Evolutionary conservation across 371 early-diverging fungal genomes (phyloP), one percentile per base, ranked within the genome.

Genomic region (Entomophthora muscae): DNA sequence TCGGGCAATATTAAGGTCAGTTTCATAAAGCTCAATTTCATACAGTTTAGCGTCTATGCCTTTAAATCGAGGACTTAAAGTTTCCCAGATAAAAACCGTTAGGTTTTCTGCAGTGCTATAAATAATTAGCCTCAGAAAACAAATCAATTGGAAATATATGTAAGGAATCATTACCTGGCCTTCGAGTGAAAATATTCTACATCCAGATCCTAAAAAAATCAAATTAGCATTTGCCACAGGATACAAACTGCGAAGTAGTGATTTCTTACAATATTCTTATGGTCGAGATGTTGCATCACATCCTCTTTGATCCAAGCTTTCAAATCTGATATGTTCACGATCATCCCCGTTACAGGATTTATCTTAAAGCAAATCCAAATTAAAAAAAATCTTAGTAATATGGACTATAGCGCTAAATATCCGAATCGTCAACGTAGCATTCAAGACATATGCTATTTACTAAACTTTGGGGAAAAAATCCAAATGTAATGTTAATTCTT

Each of bases 51-150:
- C 51, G 1, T 57, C 24, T 17, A 42, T 5, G 17, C 17, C 42
- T 23, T 72, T 76, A 32, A 82, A 75, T 33, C 73, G 66, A 22
- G 64, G 57, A 53, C 72, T 69, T 61, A 91, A 76, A 51, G 72
- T 74, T 63, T 77, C 73, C 90, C 90, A 93, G 23, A 88, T 78
- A 69, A 80, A 93, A 12, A 88, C 79, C 0, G 91, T 87, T 51
- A 93, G 70, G 71, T 90, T 91, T 74, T 93, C 93, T n/a, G 88
- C 84, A 10, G 93, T 93, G 71, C 91, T 86, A 61, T 26, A 28
- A n/a, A 33, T 22, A 61, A 68, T 60, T 28, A 61, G 24, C 5
- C 64, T 57, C 12, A 52, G 22, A 32, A 33, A 5, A 33, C 3
- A 54, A 12, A 53, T 55, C 30, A 32, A 52, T 32, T 42, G 5